Percentiles rank a stretch among this genome's conserved stretches.
These are phyloP conservation scores for Metarhizium humberi DNA, from an alignment of 2,329 filamentous ascomycete genomes.

Conservation along the genomic window DNA sequence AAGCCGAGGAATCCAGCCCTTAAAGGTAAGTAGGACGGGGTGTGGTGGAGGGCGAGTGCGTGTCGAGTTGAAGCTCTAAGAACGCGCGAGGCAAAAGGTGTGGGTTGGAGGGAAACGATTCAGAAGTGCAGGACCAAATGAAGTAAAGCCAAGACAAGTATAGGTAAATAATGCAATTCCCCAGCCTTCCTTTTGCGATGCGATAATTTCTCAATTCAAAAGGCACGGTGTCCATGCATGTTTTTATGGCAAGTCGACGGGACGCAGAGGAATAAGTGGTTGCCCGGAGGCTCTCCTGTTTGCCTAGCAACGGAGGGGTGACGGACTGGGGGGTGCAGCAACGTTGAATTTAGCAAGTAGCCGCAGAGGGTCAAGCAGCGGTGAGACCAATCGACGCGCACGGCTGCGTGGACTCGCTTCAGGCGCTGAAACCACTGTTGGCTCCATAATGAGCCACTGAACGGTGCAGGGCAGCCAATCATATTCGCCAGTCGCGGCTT, in stretches of 20 bases:
- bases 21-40: not conserved
- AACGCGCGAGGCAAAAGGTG: not conserved
- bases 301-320: slow-evolving; percentile 15
- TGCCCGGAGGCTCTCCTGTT: slow-evolving; percentile 5
- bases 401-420: not conserved
- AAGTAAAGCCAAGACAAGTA: not conserved
- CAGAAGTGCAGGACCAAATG: too few species aligned
- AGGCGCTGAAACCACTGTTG: not conserved
- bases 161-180: too few species aligned
- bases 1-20: not conserved
- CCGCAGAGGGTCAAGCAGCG: too few species aligned
- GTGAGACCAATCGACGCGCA: not conserved
- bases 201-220: not conserved
- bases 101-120: too few species aligned
- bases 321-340: not conserved
- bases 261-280: not conserved
- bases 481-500: slow-evolving; percentile 17
- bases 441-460: not conserved
- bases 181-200: not conserved
- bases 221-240: not conserved
- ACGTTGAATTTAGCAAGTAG: too few species aligned
- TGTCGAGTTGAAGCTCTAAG: not conserved
- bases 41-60: not conserved
- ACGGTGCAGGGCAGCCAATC: not conserved
- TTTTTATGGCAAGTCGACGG: slow-evolving; percentile 1